These are phyloP conservation scores for Hippophae rhamnoides DNA, from an alignment of 306 rosid species.

Conservation along the genomic window DNA sequence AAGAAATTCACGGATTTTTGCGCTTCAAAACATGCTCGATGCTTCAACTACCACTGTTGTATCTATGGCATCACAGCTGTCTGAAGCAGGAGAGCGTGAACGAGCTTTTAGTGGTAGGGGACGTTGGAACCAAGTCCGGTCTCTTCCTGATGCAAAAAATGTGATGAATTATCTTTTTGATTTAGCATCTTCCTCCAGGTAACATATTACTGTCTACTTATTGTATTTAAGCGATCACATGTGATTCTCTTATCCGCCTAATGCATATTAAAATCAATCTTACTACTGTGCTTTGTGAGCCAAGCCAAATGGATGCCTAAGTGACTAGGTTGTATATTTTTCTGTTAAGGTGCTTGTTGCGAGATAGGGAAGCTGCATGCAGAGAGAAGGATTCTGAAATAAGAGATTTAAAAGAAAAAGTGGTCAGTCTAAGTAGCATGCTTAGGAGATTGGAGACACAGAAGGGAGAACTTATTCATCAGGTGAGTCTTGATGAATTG, in stretches of 20 bases:
- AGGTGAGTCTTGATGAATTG: conserved; percentile 23
- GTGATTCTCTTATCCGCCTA: neutral
- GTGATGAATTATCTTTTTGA: conserved; percentile 83
- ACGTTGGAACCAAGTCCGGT: conserved; percentile 91
- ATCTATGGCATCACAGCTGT: conserved; percentile 90
- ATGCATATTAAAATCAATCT: too few relatives aligned
- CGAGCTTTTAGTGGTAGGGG: conserved; percentile 80
- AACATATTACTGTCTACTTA: conserved; percentile 3
- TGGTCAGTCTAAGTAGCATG: conserved; percentile 46
- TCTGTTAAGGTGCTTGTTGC: conserved; percentile 45
- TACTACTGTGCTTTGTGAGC: neutral
- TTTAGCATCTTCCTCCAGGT: conserved; percentile 87
- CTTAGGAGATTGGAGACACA: conserved; percentile 54
- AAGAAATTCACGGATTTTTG: conserved; percentile 80
- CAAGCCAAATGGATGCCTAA: neutral
- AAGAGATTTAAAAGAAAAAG: conserved; percentile 69
- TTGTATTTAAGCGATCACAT: neutral
- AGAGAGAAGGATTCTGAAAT: conserved; percentile 68
- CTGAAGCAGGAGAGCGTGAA: conserved; percentile 94
- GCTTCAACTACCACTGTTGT: conserved; percentile 72
- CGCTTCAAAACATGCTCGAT: conserved; percentile 84
- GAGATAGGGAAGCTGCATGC: conserved; percentile 57
- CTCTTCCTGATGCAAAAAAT: conserved; percentile 85
- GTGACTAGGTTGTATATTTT: neutral
- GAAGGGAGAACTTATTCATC: conserved; percentile 54